Conservation (phyloP, 768 basidiomycete genomes). For the Galerina sulciceps region DNA sequence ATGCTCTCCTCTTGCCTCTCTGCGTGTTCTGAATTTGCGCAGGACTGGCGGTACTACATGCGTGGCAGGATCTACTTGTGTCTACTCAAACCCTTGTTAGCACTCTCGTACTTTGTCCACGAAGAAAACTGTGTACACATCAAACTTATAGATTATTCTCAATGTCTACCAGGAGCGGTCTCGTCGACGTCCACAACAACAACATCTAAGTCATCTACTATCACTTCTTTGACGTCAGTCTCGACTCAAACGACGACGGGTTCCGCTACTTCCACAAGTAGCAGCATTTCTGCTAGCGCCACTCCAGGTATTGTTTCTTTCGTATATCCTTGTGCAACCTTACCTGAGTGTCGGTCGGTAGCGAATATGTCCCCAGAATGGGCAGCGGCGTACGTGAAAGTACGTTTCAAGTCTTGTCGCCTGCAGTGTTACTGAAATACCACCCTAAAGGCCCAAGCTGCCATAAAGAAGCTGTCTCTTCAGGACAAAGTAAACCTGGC, state of each 20-base stretch:
- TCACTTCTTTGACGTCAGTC: slow-evolving; percentile 29
- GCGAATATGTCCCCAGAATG: slow-evolving; percentile 54
- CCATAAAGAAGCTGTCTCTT: slow-evolving; percentile 53
- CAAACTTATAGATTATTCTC: slow-evolving; percentile 44
- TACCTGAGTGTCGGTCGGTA: slow-evolving; percentile 9
- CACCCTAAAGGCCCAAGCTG: slow-evolving; percentile 43
- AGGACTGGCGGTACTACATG: slow-evolving; percentile 58
- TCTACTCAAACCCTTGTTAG: slow-evolving; percentile 47
- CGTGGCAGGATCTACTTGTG: slow-evolving; percentile 47
- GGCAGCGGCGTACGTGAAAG: slow-evolving; percentile 58
- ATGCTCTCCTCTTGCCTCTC: slow-evolving; percentile 3
- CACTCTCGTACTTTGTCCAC: background rate
- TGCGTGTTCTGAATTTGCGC: background rate
- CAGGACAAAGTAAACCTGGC: slow-evolving; percentile 62
- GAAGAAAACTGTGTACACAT: background rate
- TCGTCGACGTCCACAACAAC: slow-evolving; percentile 26
- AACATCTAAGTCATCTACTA: slow-evolving; percentile 25
- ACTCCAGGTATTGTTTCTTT: slow-evolving; percentile 18
- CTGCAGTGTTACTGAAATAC: background rate
- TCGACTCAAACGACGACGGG: slow-evolving; percentile 25
- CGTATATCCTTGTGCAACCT: no score
- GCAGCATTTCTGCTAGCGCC: background rate
- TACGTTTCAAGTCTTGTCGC: slow-evolving; percentile 11
- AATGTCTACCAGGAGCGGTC: slow-evolving; percentile 49
- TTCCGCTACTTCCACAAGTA: slow-evolving; percentile 20